Percentiles rank a stretch among this genome's conserved stretches.
Evolutionary conservation across 768 basidiomycete genomes (phyloP).

Genomic region (Lactifluus hygrophoroides): DNA sequence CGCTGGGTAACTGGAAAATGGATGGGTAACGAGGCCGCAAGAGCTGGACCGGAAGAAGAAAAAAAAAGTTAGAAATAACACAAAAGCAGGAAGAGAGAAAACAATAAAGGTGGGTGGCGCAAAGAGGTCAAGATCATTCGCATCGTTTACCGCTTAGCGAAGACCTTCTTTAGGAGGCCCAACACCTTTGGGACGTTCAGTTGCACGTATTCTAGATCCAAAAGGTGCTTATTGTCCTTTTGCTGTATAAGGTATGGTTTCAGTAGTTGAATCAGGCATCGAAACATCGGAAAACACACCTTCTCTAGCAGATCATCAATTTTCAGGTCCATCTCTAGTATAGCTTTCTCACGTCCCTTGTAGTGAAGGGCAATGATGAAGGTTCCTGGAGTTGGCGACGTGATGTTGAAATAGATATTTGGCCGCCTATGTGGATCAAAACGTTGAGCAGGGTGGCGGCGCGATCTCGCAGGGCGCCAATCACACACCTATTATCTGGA

Average conservation of each 20-base stretch:
- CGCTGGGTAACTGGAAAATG: conserved; percentile 17
- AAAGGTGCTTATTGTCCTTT: conserved; percentile 95
- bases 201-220: conserved; percentile 97
- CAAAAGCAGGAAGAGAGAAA: conserved; percentile 7
- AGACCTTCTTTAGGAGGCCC: conserved; percentile 87
- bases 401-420: conserved; percentile 99
- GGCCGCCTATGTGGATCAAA: conserved; percentile 54
- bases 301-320: conserved; percentile 97
- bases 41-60: conserved; percentile 1
- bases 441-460: conserved; percentile 8
- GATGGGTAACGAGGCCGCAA: conserved; percentile 13
- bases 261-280: not conserved
- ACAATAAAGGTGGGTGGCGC: conserved; percentile 4
- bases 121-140: not conserved
- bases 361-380: conserved; percentile 99
- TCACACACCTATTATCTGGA: conserved; percentile 84
- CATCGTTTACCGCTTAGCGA: conserved; percentile 63
- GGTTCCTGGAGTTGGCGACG: conserved; percentile 93
- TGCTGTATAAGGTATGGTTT: conserved; percentile 45
- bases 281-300: conserved; percentile 39
- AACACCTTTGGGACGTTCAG: conserved; percentile 94
- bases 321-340: conserved; percentile 98
- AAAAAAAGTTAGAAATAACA: conserved; percentile 9
- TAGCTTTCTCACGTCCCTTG: conserved; percentile 97
- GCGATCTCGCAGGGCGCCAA: not conserved